Evolutionary conservation across 176 grass and related monocot genomes (phyloP), one percentile per base, ranked within the genome.

Genomic region (Alopecurus myosuroides): DNA sequence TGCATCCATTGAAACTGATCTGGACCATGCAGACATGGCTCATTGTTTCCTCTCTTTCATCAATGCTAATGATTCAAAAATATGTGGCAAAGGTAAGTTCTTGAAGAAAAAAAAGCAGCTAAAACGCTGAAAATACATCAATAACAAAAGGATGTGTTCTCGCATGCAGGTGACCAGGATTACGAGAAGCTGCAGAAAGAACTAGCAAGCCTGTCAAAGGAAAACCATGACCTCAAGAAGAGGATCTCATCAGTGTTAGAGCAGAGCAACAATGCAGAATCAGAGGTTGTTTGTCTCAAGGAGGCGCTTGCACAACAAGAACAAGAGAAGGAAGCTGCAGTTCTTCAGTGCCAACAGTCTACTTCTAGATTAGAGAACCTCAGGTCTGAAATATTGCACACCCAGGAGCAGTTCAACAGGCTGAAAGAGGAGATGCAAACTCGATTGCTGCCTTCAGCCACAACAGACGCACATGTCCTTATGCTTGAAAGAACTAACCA

Each of bases 161-260:
- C 82, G 22, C 84, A 86, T 77, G 26, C 84, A 90, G 88, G 82
- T 78, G 68, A 87, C 48, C 85, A 86, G 61, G 91, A 95, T 68
- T 90, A 81, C 3, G 81, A 95, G 74, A 72, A 78, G 56, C 85
- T 92, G 42, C 87, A 85, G 48, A 93, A 90, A 84, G 93, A 98
- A 89, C 82, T 95, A 79, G 84, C 70, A 84, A 92, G 65, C 61
- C 86, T 98, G 9, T 90, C 76, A 37, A 30, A 81, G 52, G 93
- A 98, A 85, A 98, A 98, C 73, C 69, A 94, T 87, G 85, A 92
- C 52, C 91, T 98, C 62, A 98, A 90, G 82, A 86, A 73, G n/a
- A 87, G 75, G 37, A 87, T 84, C 28, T 76, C 80, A n/a, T 61
- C 79, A 57, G 45, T 89, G 73, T 63, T 90, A 85, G 80, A 70